phyloP scores from a whole-genome alignment of 495 filamentous ascomycete genomes.

The Pyrenula aspistea region DNA sequence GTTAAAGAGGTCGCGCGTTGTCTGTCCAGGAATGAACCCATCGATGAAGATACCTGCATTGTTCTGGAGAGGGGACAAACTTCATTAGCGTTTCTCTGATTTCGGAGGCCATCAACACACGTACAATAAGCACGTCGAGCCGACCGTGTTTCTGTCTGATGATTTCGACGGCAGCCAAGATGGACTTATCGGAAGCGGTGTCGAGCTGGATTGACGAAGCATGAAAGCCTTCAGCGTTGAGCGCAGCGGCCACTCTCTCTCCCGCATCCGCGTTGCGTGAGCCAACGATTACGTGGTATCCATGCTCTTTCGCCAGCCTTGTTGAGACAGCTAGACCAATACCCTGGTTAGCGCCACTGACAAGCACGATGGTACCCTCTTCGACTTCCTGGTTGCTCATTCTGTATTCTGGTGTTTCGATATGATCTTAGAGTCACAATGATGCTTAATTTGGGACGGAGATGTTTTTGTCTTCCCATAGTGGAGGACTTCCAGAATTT shows the following conservation, averaged over 20 bases:
- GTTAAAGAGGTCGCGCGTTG: constrained; percentile 13
- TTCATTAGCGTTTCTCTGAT: too few species aligned
- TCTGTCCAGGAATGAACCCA: neutral
- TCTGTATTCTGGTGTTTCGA: too few species aligned
- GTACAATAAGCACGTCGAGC: constrained; percentile 21
- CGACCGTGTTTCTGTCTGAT: constrained; percentile 13
- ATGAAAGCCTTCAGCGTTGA: constrained; percentile 6
- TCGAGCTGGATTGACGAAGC: constrained; percentile 15
- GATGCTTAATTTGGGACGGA: too few species aligned
- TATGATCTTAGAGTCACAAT: too few species aligned
- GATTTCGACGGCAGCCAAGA: constrained; percentile 10
- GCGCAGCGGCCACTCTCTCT: constrained; percentile 8
- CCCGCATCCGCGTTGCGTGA: constrained; percentile 14
- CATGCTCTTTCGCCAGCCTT: constrained; percentile 8
- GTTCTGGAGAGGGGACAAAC: too few species aligned
- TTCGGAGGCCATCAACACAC: too few species aligned
- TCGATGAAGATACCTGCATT: constrained; percentile 19
- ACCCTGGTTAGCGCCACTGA: constrained; percentile 22
- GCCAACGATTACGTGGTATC: constrained; percentile 13
- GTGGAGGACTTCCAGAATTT: too few species aligned
- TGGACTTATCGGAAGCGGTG: constrained; percentile 17
- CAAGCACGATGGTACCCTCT: too few species aligned
- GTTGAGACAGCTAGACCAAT: constrained; percentile 17
- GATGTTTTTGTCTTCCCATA: too few species aligned
- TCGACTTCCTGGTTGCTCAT: too few species aligned